These are phyloP conservation scores for Hanseniaspora vineae DNA, from an alignment of 805 yeast species.

Conservation along the genomic window DNA sequence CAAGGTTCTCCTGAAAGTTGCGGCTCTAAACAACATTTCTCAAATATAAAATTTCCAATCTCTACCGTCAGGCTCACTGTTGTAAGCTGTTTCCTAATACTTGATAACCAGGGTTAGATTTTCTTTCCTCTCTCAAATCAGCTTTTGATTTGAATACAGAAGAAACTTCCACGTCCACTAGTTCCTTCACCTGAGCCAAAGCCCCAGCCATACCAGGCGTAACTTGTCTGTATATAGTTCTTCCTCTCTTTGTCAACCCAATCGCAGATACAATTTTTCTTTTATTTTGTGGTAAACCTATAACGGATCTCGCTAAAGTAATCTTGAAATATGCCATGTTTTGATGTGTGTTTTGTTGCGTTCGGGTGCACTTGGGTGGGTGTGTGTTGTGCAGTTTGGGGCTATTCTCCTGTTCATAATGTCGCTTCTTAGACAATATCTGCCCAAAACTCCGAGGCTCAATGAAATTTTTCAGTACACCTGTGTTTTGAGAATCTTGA, in stretches of 20 bases:
- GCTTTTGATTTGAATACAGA: constrained; percentile 36
- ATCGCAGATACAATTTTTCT: constrained; percentile 54
- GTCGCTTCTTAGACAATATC: no score
- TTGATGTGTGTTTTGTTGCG: background rate
- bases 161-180: constrained; percentile 69
- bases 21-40: no score
- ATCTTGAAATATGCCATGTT: constrained; percentile 43
- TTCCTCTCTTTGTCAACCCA: constrained; percentile 67
- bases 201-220: constrained; percentile 77
- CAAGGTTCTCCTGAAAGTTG: no score
- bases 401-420: background rate
- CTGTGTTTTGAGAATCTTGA: no score
- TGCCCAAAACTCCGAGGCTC: no score
- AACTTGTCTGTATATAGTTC: constrained; percentile 57
- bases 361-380: no score
- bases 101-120: constrained; percentile 51
- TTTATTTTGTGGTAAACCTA: constrained; percentile 64
- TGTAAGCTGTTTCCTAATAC: constrained; percentile 24
- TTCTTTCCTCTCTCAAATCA: constrained; percentile 44
- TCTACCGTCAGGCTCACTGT: background rate
- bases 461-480: no score
- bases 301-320: constrained; percentile 68
- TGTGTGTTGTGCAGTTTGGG: no score
- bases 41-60: no score
- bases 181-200: constrained; percentile 70